phyloP scores from a whole-genome alignment of 805 yeast genomes.

The Wickerhamomyces rabaulensis region DNA sequence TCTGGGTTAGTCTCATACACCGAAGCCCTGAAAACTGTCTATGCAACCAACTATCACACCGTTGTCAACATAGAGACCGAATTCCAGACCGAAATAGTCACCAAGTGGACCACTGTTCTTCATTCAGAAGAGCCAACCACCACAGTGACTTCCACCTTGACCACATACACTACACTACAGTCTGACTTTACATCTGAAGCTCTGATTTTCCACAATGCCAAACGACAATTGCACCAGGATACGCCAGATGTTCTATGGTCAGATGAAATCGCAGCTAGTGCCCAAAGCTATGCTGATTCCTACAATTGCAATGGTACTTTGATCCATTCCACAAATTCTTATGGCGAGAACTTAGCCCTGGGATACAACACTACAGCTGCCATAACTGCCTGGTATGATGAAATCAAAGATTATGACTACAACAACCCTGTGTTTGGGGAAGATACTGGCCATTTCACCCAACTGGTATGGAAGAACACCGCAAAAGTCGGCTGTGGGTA shows the following conservation, averaged over 20 bases:
- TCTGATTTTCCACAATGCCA: slow-evolving; percentile 43
- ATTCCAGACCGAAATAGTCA: background rate
- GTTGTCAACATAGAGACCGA: background rate
- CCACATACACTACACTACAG: slow-evolving; percentile 12
- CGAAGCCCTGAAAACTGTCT: slow-evolving; percentile 1
- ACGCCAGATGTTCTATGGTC: slow-evolving; percentile 55
- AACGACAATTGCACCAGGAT: slow-evolving; percentile 44
- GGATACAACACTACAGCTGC: slow-evolving; percentile 59
- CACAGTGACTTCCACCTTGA: slow-evolving; percentile 11
- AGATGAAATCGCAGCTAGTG: slow-evolving; percentile 43
- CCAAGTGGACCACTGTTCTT: slow-evolving; percentile 12
- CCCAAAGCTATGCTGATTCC: slow-evolving; percentile 48
- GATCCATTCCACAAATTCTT: slow-evolving; percentile 55
- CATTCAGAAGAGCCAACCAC: slow-evolving; percentile 14
- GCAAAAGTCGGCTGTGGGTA: slow-evolving; percentile 67
- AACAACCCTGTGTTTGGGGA: slow-evolving; percentile 39
- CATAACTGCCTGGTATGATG: slow-evolving; percentile 73
- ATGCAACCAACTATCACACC: slow-evolving; percentile 4
- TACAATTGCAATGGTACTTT: slow-evolving; percentile 55
- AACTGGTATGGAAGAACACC: slow-evolving; percentile 66
- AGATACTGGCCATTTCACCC: slow-evolving; percentile 75
- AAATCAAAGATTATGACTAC: slow-evolving; percentile 48
- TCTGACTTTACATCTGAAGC: slow-evolving; percentile 5
- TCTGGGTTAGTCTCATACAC: background rate
- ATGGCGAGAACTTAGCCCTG: slow-evolving; percentile 80